Base-by-base conservation (phyloP, 345 rosid species). In the Ailanthus altissimus region DNA sequence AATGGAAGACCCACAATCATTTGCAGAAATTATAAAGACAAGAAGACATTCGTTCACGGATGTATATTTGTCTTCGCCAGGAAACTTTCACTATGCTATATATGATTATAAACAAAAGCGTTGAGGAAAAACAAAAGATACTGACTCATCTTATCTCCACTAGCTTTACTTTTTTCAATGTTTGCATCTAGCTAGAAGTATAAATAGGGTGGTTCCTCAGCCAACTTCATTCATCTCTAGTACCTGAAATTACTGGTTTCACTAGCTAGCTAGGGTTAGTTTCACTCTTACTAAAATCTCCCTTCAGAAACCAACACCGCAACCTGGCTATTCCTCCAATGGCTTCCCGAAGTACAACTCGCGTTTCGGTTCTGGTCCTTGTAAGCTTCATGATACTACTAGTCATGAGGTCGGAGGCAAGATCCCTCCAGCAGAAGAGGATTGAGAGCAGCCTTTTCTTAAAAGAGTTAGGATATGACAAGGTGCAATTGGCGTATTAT, bases 391-490 rank as follows among this genome's bases (percentile, higher is more conserved):
- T 74, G 79, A 47, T 70, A 28, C 73, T 74, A n/a, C 63, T 76
- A 58, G 46, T 67, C 36, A 28, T 50, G 57, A 45, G 61, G 49
- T 61, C 72, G 3, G 78, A 78, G 67, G 81, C 81, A 15, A 68
- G 79, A 70, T 10, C 43, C 23, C 57, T 36, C 5, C 59, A 26
- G 0, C 16, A 11, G 53, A 51, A 42, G 57, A 40, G 67, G 21
- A 67, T 53, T 0, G 54, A 74, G 36, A 65, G 83, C 63, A 77
- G 53, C 51, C 70, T 45, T 56, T 82, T 80, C 56, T 61, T 86
- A 80, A 56, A 57, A 46, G 67, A 80, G 12, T 50, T 82, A n/a
- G 84, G 86, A 7, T 79, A 79, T 57, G 36, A 51, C 18, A 51
- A 54, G 23, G 16, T 70, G 11, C 69, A 73, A 64, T 50, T 74